phyloP scores from a whole-genome alignment of 257 asterid species.

The Primulina huaijiensis region DNA sequence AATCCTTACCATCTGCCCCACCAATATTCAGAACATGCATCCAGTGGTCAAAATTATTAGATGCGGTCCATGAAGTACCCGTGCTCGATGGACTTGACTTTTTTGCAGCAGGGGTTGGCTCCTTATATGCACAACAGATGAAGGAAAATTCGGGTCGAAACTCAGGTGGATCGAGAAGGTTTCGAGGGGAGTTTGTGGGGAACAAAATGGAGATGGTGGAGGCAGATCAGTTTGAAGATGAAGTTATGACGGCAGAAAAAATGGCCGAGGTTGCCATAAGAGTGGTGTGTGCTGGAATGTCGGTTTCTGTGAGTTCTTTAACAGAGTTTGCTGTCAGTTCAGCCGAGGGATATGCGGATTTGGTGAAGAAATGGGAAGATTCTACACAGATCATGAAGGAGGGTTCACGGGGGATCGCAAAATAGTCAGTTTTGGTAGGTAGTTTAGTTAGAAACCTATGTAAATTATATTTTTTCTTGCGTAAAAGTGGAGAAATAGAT shows the following conservation, averaged over 20 bases:
- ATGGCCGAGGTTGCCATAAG: conserved; percentile 88
- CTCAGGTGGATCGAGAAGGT: conserved; percentile 52
- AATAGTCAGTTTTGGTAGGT: background rate
- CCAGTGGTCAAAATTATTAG: conserved; percentile 72
- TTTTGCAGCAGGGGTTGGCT: conserved; percentile 79
- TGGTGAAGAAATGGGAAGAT: conserved; percentile 60
- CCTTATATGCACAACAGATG: conserved; percentile 67
- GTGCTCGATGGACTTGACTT: conserved; percentile 90
- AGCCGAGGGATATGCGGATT: conserved; percentile 66
- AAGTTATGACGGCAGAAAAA: conserved; percentile 77
- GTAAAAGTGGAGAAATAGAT: background rate
- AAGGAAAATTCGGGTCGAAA: conserved; percentile 59
- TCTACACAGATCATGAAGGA: conserved; percentile 21
- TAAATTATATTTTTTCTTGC: background rate
- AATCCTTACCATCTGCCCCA: conserved; percentile 47
- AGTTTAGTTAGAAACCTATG: background rate
- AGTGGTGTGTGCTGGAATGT: conserved; percentile 94
- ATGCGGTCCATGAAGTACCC: conserved; percentile 44
- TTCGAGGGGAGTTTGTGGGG: conserved; percentile 39
- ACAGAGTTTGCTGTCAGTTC: conserved; percentile 71
- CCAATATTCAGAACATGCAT: conserved; percentile 69
- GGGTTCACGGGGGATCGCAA: background rate
- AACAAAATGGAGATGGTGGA: conserved; percentile 59
- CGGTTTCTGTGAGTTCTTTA: conserved; percentile 75
- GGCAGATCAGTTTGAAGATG: conserved; percentile 57